phyloP scores from a whole-genome alignment of 2,329 filamentous ascomycete species.

The Cucurbitaria berberidis region DNA sequence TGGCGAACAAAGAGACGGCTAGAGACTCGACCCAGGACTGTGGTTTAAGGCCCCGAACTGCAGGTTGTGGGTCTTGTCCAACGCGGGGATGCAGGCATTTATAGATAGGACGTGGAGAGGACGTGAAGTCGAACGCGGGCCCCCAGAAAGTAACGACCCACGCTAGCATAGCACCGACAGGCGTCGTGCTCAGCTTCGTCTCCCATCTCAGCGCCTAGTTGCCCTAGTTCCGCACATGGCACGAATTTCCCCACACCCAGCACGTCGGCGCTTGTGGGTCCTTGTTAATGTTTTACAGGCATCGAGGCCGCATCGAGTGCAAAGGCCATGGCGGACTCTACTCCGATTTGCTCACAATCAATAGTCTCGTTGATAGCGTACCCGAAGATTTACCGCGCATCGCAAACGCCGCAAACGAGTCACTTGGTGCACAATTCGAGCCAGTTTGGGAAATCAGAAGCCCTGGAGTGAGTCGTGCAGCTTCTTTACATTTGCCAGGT shows the following conservation, averaged over 20 bases:
- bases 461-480: constrained; percentile 1
- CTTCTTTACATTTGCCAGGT: not conserved
- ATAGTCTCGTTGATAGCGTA: not conserved
- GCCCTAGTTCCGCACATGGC: not conserved
- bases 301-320: not conserved
- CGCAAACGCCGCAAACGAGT: too few relatives aligned
- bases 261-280: too few relatives aligned
- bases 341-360: not conserved
- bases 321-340: not conserved
- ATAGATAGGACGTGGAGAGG: not conserved
- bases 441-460: constrained; percentile 7
- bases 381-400: not conserved
- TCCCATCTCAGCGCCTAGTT: not conserved
- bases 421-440: not conserved
- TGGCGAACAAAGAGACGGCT: not conserved
- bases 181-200: not conserved
- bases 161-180: not conserved
- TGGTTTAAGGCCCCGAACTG: not conserved
- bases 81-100: not conserved
- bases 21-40: not conserved
- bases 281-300: not conserved
- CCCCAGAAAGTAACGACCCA: not conserved
- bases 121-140: not conserved
- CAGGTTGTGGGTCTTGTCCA: not conserved
- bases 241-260: not conserved